phyloP scores from a whole-genome alignment of 305 asterid species.

The Solanum aculeatissimum region DNA sequence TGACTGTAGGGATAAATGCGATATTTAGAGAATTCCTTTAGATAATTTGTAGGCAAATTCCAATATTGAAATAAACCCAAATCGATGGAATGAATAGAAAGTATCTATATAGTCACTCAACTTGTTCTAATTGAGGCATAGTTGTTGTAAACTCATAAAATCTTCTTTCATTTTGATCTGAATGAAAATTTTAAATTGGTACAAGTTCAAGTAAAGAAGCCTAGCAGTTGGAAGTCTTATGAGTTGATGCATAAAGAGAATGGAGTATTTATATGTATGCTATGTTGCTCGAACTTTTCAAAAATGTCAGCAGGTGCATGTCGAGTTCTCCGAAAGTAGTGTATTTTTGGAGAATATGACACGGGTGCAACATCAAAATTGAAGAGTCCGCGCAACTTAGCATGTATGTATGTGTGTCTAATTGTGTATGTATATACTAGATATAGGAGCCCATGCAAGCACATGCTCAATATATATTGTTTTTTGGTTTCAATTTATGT shows the following conservation, averaged over 20 bases:
- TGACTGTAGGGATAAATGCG: background rate
- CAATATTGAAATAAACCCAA: background rate
- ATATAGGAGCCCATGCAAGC: no score
- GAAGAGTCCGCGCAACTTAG: no score
- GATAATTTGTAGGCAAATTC: background rate
- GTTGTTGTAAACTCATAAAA: background rate
- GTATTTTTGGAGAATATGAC: no score
- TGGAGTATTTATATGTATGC: background rate
- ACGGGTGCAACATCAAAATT: no score
- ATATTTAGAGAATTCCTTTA: background rate
- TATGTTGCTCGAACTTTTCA: no score
- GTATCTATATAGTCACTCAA: background rate
- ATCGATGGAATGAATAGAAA: background rate
- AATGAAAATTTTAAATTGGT: background rate
- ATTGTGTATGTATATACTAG: no score
- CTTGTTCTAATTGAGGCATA: background rate
- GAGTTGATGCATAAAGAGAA: background rate
- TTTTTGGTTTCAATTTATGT: no score
- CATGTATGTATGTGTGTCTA: background rate
- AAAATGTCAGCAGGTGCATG: no score
- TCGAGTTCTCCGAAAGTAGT: no score
- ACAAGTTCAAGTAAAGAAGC: background rate
- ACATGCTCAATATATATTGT: no score
- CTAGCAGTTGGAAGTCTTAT: background rate
- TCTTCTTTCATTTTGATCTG: background rate